Evolutionary conservation across 305 asterid species (phyloP).

Genomic region (Fraxinus floribunda): DNA sequence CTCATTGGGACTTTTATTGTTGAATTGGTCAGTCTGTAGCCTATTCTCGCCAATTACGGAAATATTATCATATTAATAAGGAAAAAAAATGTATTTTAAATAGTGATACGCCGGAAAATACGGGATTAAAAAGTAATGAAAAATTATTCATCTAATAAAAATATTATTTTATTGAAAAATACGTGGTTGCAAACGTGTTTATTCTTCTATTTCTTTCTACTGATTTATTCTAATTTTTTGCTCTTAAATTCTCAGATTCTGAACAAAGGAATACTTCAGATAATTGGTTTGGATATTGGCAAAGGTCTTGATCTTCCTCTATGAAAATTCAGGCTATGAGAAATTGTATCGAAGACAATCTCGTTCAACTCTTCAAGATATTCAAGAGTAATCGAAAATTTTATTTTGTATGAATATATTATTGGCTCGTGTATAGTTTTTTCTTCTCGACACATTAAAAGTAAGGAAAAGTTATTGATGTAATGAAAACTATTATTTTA

Average conservation of each 20-base stretch:
- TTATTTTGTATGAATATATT: not conserved
- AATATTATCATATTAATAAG: not conserved
- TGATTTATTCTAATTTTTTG: not conserved
- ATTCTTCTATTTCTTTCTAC: not conserved
- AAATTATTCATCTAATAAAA: too few relatives aligned
- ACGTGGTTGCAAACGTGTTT: not conserved
- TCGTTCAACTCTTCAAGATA: not conserved
- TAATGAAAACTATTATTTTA: too few relatives aligned
- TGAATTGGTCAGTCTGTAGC: conserved; percentile 50
- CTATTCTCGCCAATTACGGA: not conserved
- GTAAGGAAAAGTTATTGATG: too few relatives aligned
- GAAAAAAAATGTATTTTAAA: too few relatives aligned
- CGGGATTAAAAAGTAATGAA: too few relatives aligned
- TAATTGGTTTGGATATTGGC: conserved; percentile 81
- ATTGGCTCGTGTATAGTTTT: not conserved
- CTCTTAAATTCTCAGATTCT: conserved; percentile 46
- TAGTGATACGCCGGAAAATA: too few relatives aligned
- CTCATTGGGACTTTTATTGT: conserved; percentile 69
- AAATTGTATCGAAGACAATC: not conserved
- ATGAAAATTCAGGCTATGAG: conserved; percentile 28
- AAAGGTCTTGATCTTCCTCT: conserved; percentile 93
- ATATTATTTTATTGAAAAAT: too few relatives aligned
- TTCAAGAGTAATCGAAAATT: not conserved
- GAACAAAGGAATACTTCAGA: conserved; percentile 72
- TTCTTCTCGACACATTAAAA: not conserved